Evolutionary conservation across 1,139 yeast species (phyloP), one percentile per base, ranked within the genome.

Genomic region (Geotrichum aggregatum): DNA sequence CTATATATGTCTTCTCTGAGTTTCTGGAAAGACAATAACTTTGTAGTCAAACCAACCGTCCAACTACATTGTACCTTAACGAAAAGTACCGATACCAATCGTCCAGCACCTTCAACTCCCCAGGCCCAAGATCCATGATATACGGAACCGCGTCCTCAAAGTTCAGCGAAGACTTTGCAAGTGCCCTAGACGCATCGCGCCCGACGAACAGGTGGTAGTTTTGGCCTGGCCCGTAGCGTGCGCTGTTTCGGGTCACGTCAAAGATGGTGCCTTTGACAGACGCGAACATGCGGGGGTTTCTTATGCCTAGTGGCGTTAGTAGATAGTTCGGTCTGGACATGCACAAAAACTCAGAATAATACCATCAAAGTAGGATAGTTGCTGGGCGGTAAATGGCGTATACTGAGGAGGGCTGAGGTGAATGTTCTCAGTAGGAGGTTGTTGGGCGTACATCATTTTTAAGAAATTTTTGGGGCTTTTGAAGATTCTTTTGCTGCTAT

Each of bases 71-170:
- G 71, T 76, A 92, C 33, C 76, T 87, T 63, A 79, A 81, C 56
- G 78, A 80, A 66, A 91, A 92, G 69, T 83, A 92, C 51, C 79
- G 80, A 63, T 80, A 91, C 98, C 98, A 92, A 50, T 84, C 87
- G 55, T 87, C 81, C 63, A 92, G 74, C 1, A 91, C 79, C 57
- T 82, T 84, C 62, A 92, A 76, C 54, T 78, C 89, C 13, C 10
- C 26, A 3, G 44, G 39, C 1, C 77, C 70, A 62, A 92, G 76
- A 54, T 78, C 89, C 14, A 57, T 58, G 58, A 85, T 75, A n/a
- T 72, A 74, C 60, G 89, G 95, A 57, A 84, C 76, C n/a, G 91
- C 91, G 5, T 49, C 54, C 47, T 71, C 78, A 1, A 71, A 71
- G 31, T 74, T 73, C 47, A 80, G 67, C 33, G 79, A 74, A 51